Percentiles rank a stretch among this genome's conserved stretches.
Conservation (phyloP, 2,329 filamentous ascomycete species). For the Trichoderma sp. region DNA sequence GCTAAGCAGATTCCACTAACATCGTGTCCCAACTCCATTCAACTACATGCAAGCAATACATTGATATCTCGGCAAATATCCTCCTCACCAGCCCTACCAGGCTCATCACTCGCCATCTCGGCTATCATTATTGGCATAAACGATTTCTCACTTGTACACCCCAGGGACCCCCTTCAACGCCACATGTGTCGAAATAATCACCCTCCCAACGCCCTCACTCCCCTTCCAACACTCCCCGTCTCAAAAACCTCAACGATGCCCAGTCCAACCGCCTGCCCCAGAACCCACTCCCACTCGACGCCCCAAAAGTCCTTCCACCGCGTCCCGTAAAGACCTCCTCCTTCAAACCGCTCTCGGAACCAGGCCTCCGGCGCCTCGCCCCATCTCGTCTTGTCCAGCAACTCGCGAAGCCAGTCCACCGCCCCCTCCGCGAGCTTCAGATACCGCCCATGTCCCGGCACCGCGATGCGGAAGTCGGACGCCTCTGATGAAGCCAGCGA, state of each 20-base stretch:
- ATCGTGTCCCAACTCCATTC: neutral
- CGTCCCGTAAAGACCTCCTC: conserved; percentile 48
- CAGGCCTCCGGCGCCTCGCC: conserved; percentile 63
- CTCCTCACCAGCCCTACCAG: neutral
- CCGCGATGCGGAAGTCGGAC: conserved; percentile 53
- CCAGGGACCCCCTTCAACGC: neutral
- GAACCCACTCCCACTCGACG: conserved; percentile 68
- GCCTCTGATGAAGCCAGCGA: conserved; percentile 24
- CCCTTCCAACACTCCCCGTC: conserved; percentile 71
- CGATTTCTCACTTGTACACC: neutral
- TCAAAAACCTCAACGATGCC: conserved; percentile 74
- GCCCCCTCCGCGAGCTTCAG: conserved; percentile 65
- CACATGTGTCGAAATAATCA: neutral
- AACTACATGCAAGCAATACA: neutral
- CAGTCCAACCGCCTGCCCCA: conserved; percentile 69
- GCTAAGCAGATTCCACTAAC: neutral
- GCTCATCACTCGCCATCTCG: neutral
- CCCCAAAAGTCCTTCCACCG: conserved; percentile 71
- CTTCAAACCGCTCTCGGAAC: conserved; percentile 70
- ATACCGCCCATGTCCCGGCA: conserved; percentile 67
- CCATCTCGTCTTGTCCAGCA: conserved; percentile 61
- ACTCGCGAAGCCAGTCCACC: conserved; percentile 60
- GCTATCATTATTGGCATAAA: neutral
- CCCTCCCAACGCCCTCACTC: conserved; percentile 50
- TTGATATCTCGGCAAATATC: neutral